phyloP scores from a whole-genome alignment of 768 basidiomycete genomes.

The Hygrophoropsis aurantiaca region DNA sequence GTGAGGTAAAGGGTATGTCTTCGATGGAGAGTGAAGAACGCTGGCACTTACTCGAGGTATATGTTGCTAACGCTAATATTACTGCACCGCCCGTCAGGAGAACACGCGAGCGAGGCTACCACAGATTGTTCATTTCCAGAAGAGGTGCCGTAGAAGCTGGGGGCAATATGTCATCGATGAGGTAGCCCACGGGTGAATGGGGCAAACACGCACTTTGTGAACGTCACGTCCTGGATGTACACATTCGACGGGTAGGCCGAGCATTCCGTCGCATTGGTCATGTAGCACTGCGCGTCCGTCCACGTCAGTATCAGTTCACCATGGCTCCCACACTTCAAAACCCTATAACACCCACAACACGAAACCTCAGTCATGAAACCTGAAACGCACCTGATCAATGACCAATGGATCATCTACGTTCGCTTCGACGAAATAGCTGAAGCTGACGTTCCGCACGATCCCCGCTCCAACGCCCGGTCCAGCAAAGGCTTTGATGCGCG shows the following conservation, averaged over 20 bases:
- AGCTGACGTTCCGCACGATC: conserved; percentile 57
- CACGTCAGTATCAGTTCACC: conserved; percentile 1
- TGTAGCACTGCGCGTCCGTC: conserved; percentile 42
- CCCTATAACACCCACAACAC: too few species aligned
- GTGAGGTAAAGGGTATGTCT: neutral
- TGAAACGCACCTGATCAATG: conserved; percentile 48
- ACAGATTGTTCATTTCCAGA: conserved; percentile 44
- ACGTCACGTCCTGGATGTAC: conserved; percentile 57
- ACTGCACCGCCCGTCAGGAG: conserved; percentile 51
- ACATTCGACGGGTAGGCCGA: conserved; percentile 55
- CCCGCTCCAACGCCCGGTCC: conserved; percentile 59
- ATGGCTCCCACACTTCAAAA: too few species aligned
- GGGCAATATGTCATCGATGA: neutral
- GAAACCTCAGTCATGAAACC: too few species aligned
- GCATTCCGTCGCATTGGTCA: conserved; percentile 45
- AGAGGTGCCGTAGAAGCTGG: conserved; percentile 56
- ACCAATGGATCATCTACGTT: conserved; percentile 61
- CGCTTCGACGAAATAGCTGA: conserved; percentile 48
- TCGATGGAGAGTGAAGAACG: neutral
- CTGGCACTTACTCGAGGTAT: conserved; percentile 39
- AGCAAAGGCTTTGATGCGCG: conserved; percentile 68
- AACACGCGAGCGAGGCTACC: conserved; percentile 57
- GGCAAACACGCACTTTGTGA: conserved; percentile 40
- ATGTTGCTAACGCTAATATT: conserved; percentile 48
- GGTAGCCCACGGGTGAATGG: neutral